Evolutionary conservation across 2,329 filamentous ascomycete species (phyloP).

Genomic region (Chaetomiaceae sp.): DNA sequence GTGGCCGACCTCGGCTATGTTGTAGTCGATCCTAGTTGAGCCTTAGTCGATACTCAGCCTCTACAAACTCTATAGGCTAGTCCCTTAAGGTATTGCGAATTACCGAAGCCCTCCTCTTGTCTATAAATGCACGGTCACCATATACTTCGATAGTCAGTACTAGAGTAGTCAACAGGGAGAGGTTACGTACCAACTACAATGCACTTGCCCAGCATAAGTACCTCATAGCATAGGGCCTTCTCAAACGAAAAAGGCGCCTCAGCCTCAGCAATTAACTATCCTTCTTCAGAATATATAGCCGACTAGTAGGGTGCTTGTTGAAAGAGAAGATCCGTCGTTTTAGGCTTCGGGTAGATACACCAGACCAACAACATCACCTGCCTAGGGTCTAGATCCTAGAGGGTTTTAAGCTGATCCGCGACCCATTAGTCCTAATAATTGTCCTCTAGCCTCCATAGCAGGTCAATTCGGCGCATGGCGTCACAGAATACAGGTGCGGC

Average conservation of each 20-base stretch:
- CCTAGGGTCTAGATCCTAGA: background rate
- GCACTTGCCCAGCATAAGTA: conserved; percentile 7
- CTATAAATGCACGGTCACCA: conserved; percentile 6
- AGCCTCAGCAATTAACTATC: conserved; percentile 2
- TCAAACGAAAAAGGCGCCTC: conserved; percentile 11
- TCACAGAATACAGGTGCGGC: conserved; percentile 2
- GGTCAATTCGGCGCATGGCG: conserved; percentile 7
- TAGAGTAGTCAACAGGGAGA: conserved; percentile 1
- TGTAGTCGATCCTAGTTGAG: conserved; percentile 3
- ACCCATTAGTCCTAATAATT: conserved; percentile 5
- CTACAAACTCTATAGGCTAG: conserved; percentile 13
- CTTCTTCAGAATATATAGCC: conserved; percentile 5
- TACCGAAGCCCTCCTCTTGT: conserved; percentile 10
- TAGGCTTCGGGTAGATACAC: conserved; percentile 6
- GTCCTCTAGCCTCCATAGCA: conserved; percentile 8
- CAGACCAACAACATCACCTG: conserved; percentile 6
- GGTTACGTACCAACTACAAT: conserved; percentile 10
- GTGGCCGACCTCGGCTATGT: background rate
- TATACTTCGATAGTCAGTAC: conserved; percentile 8
- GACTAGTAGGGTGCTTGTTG: background rate
- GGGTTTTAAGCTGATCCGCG: conserved; percentile 1
- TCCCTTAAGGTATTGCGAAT: conserved; percentile 12
- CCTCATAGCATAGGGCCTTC: conserved; percentile 5
- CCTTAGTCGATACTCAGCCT: conserved; percentile 10
- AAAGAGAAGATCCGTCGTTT: background rate